Percentiles rank a stretch among this genome's conserved stretches.
These are phyloP conservation scores for Apiospora koreana DNA, from an alignment of 2,329 filamentous ascomycete genomes.

Conservation along the genomic window DNA sequence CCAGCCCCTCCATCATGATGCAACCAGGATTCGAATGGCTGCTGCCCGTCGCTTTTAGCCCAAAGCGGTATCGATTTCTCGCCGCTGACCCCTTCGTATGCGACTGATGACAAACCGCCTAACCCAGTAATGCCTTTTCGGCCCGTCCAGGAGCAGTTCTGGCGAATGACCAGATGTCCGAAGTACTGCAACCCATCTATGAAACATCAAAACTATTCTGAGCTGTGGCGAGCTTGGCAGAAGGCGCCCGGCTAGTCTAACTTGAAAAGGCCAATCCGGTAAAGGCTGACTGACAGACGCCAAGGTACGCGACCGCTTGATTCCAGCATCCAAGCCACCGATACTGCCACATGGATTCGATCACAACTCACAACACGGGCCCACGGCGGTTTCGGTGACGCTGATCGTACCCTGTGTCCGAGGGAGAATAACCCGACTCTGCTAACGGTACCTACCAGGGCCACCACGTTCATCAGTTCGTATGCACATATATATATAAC, in stretches of 20 bases:
- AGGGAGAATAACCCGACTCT: background rate
- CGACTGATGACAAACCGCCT: constrained; percentile 1
- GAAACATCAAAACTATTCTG: constrained; percentile 8
- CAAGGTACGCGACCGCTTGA: constrained; percentile 3
- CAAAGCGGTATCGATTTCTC: background rate
- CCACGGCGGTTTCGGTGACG: background rate
- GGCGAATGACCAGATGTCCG: background rate
- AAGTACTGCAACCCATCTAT: constrained; percentile 1
- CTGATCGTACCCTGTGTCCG: background rate
- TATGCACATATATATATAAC: background rate
- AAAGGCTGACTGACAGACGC: background rate
- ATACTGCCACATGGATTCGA: background rate
- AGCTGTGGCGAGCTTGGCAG: constrained; percentile 4
- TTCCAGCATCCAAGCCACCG: background rate
- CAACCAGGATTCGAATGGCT: background rate
- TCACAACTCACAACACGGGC: background rate
- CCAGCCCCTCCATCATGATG: constrained; percentile 6
- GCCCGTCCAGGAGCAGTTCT: constrained; percentile 1
- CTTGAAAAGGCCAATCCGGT: background rate
- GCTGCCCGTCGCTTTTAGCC: background rate
- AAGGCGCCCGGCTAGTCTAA: background rate
- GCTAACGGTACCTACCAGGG: background rate
- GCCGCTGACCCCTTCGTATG: background rate
- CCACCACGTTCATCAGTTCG: background rate
- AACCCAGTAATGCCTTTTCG: constrained; percentile 6